Conservation (phyloP, 192 early-diverging fungal species). For the Backusella liffmaniae region DNA sequence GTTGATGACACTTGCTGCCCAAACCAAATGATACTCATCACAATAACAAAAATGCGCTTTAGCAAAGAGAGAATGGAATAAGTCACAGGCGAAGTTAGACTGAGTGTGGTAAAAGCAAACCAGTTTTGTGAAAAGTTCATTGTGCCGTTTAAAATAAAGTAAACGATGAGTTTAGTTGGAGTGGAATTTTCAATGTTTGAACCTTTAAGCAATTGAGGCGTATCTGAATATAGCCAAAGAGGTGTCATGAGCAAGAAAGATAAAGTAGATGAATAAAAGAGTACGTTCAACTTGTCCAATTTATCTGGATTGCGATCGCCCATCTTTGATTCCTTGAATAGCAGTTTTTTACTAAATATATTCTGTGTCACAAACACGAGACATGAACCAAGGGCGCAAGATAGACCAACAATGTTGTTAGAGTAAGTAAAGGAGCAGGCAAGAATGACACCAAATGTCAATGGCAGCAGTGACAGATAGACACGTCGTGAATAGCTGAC, state of each 20-base stretch:
- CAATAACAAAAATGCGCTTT: conserved; percentile 89
- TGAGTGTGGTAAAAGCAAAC: conserved; percentile 77
- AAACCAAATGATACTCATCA: conserved; percentile 79
- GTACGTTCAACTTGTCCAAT: conserved; percentile 84
- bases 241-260: conserved; percentile 80
- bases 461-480: conserved; percentile 73
- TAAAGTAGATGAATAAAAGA: conserved; percentile 78
- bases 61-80: conserved; percentile 83
- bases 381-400: conserved; percentile 72
- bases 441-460: conserved; percentile 88
- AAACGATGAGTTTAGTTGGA: conserved; percentile 35
- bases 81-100: conserved; percentile 78
- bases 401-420: conserved; percentile 69
- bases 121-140: conserved; percentile 83
- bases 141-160: conserved; percentile 74
- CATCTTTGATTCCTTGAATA: conserved; percentile 50
- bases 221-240: conserved; percentile 78
- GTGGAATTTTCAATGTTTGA: conserved; percentile 20
- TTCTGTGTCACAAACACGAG: conserved; percentile 87
- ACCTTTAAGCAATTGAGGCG: conserved; percentile 35
- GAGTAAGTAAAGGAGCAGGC: conserved; percentile 74
- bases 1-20: conserved; percentile 66
- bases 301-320: conserved; percentile 49
- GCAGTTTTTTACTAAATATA: conserved; percentile 80
- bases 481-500: conserved; percentile 70